Evolutionary conservation across 2,329 filamentous ascomycete species (phyloP).

Genomic region (Aspergillus felis): DNA sequence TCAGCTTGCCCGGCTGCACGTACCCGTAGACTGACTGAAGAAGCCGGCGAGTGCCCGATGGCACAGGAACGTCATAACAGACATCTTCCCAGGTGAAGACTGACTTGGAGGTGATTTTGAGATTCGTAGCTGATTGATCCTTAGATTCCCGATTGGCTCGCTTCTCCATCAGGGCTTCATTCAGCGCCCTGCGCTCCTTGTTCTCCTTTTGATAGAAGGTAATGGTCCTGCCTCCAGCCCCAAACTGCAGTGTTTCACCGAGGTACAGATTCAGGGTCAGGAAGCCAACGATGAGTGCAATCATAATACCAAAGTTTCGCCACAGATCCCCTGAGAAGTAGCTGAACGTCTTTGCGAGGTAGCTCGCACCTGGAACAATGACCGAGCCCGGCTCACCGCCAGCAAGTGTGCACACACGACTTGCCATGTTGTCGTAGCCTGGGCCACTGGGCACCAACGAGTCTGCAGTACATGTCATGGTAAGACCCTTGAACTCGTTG

Average conservation of each 20-base stretch:
- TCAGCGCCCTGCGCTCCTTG: conserved; percentile 34
- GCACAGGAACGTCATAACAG: conserved; percentile 63
- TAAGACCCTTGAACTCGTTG: conserved; percentile 72
- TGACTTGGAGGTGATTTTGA: conserved; percentile 54
- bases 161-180: conserved; percentile 37
- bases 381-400: conserved; percentile 65
- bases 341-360: conserved; percentile 65
- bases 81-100: conserved; percentile 72
- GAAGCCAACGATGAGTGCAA: conserved; percentile 34
- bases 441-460: conserved; percentile 69
- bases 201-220: conserved; percentile 42
- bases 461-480: conserved; percentile 63
- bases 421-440: conserved; percentile 64
- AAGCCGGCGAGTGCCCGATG: conserved; percentile 50
- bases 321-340: conserved; percentile 67
- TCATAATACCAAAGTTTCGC: conserved; percentile 51
- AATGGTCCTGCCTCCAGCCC: conserved; percentile 39
- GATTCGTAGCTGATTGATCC: conserved; percentile 40
- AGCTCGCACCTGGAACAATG: conserved; percentile 62
- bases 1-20: conserved; percentile 69
- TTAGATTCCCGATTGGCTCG: conserved; percentile 35
- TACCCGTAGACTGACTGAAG: conserved; percentile 67
- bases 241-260: conserved; percentile 37
- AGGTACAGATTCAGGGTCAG: conserved; percentile 36
- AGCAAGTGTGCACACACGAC: conserved; percentile 77